Base-by-base conservation (phyloP, 805 yeast species). In the Saccharomyces paradoxus region DNA sequence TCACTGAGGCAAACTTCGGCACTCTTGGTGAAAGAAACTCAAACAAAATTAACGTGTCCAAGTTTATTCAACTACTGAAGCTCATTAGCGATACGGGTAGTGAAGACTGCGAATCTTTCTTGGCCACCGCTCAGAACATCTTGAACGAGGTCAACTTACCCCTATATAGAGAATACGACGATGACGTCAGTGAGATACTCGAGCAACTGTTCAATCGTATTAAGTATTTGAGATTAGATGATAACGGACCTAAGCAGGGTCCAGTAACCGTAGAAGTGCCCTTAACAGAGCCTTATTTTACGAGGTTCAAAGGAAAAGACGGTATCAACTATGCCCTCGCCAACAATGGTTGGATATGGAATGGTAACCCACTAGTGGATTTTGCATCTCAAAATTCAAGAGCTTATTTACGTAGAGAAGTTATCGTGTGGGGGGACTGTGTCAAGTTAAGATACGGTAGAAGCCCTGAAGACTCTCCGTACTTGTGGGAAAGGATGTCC, bases 281-380 rank as follows among this genome's bases (percentile, higher is more conserved):
- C 0, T 74, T 92, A 41, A 80, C 87, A 1, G 98, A 92, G 69
- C 83, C 91, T 4, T 92, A 92, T 70, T 92, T 94, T 69, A 89
- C 97, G 1, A 75, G 90, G 55, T 81, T 91, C 60, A 67, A 61
- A 2, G 68, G 71, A 0, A 65, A 65, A 2, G 74, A 75, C 50
- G 92, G 90, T 2, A 75, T 78, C 41, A 73, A 77, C 1, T 84
- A 83, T 73, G 84, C 87, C 8, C 74, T 92, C 56, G 98, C 96
- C 3, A 94, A 94, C 66, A 92, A 94, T 65, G 99, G 99, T 49
- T 92, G 98, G 97, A 89, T 94, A 54, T 92, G 99, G 99, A 91
- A 89, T 52, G 97, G 96, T 10, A 84, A 92, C 61, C 97, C 98
- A 1, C 71, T 91, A 55, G 86, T 89, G 2, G 98, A 92, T 71